Evolutionary conservation across 352 stramenopile species (phyloP).

Genomic region (Pythium aphanidermatum): DNA sequence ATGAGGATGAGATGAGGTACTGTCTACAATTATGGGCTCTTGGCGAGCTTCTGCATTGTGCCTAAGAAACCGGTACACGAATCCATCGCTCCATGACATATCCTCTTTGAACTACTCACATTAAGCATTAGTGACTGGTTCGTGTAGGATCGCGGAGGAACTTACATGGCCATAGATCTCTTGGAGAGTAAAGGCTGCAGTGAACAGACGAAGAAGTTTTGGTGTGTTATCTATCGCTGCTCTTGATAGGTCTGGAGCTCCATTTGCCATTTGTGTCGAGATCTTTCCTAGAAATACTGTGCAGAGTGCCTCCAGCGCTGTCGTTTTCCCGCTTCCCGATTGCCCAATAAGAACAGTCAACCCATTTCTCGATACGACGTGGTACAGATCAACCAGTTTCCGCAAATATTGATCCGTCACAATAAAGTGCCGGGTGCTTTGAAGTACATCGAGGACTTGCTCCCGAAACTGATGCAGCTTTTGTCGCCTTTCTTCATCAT

Average conservation of each 20-base stretch:
- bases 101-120: conserved; percentile 30
- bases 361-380: conserved; percentile 29
- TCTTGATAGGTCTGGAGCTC: too few species aligned
- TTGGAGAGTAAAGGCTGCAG: conserved; percentile 31
- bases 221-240: not conserved
- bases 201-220: conserved; percentile 31
- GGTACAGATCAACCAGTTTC: conserved; percentile 58
- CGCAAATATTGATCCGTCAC: conserved; percentile 31
- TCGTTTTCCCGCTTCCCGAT: conserved; percentile 57
- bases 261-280: too few species aligned
- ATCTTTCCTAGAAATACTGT: conserved; percentile 16
- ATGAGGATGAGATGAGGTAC: too few species aligned
- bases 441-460: not conserved
- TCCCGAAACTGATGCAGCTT: conserved; percentile 19
- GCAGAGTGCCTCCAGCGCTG: conserved; percentile 36
- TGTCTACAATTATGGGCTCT: too few species aligned
- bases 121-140: not conserved
- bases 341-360: conserved; percentile 44
- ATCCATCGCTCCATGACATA: conserved; percentile 48
- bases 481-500: conserved; percentile 30
- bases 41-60: conserved; percentile 29
- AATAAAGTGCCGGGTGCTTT: conserved; percentile 5
- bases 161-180: conserved; percentile 52
- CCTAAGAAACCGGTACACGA: conserved; percentile 49
- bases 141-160: not conserved